A percentile compares a stretch with the other conserved stretches of the same genome.
Evolutionary conservation across 805 yeast species (phyloP).

Genomic region (Cyberlindnera japonica): DNA sequence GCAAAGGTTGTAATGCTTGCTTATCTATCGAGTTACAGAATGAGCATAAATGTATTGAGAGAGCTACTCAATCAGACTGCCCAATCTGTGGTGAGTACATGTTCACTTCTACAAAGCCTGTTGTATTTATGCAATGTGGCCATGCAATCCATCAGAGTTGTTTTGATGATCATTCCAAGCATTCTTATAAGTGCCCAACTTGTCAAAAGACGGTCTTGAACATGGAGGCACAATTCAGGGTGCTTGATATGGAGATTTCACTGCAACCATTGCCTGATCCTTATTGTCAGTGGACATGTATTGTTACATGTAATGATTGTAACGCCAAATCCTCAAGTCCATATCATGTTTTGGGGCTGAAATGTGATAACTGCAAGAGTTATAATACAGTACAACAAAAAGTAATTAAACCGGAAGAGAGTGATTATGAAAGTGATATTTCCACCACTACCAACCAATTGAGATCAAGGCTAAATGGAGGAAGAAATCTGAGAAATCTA

Average conservation of each 20-base stretch:
- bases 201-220: conserved; percentile 82
- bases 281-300: conserved; percentile 68
- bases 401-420: conserved; percentile 64
- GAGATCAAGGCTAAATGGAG: conserved; percentile 8
- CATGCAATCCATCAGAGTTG: conserved; percentile 90
- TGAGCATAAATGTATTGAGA: conserved; percentile 79
- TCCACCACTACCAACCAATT: conserved; percentile 21
- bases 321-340: conserved; percentile 70
- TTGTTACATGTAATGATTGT: conserved; percentile 83
- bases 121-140: conserved; percentile 91
- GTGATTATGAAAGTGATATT: conserved; percentile 29
- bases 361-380: conserved; percentile 82
- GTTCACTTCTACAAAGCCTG: conserved; percentile 77
- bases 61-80: conserved; percentile 86
- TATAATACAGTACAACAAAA: conserved; percentile 79
- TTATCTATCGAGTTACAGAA: conserved; percentile 73
- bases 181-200: conserved; percentile 86
- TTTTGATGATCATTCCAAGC: conserved; percentile 75
- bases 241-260: conserved; percentile 77
- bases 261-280: conserved; percentile 80
- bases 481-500: conserved; percentile 21
- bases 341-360: conserved; percentile 82
- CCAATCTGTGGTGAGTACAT: conserved; percentile 91
- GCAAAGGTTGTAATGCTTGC: conserved; percentile 86
- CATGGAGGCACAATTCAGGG: conserved; percentile 85